phyloP scores from a whole-genome alignment of 129 eudicot genomes.

The Daucus carota region DNA sequence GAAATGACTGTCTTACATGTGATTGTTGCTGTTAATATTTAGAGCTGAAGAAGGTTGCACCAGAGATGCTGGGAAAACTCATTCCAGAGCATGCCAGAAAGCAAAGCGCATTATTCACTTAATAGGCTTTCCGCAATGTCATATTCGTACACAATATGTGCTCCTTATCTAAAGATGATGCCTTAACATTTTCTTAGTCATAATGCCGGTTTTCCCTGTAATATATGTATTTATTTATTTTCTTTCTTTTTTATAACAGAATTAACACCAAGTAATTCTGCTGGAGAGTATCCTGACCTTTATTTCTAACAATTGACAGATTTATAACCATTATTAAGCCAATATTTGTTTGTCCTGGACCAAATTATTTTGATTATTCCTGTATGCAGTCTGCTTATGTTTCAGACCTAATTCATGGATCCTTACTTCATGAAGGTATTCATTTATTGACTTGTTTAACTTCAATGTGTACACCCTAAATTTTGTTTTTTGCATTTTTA shows the following conservation, averaged over 20 bases:
- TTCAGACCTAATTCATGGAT: too few species aligned
- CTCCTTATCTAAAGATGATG: neutral
- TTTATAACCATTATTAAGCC: slow-evolving; percentile 4
- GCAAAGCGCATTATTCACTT: slow-evolving; percentile 65
- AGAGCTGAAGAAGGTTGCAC: slow-evolving; percentile 69
- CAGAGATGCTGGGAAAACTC: slow-evolving; percentile 50
- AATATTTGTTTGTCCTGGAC: too few species aligned
- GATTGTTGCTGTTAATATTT: slow-evolving; percentile 10
- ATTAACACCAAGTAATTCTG: neutral
- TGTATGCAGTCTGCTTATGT: too few species aligned
- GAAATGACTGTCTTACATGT: neutral
- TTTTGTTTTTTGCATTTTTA: too few species aligned
- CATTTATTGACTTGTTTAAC: too few species aligned
- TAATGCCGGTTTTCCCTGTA: slow-evolving; percentile 11
- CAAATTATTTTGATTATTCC: too few species aligned
- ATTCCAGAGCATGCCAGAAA: slow-evolving; percentile 72
- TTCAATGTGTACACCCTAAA: too few species aligned
- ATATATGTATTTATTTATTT: slow-evolving; percentile 10
- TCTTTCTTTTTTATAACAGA: neutral
- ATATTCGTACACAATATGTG: neutral
- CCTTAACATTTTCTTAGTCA: neutral
- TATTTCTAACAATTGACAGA: slow-evolving; percentile 8
- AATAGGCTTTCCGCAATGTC: slow-evolving; percentile 9
- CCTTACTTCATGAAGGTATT: too few species aligned
- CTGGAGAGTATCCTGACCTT: slow-evolving; percentile 8